Base-by-base conservation (phyloP, 768 basidiomycete genomes). In the Russula sp. region DNA sequence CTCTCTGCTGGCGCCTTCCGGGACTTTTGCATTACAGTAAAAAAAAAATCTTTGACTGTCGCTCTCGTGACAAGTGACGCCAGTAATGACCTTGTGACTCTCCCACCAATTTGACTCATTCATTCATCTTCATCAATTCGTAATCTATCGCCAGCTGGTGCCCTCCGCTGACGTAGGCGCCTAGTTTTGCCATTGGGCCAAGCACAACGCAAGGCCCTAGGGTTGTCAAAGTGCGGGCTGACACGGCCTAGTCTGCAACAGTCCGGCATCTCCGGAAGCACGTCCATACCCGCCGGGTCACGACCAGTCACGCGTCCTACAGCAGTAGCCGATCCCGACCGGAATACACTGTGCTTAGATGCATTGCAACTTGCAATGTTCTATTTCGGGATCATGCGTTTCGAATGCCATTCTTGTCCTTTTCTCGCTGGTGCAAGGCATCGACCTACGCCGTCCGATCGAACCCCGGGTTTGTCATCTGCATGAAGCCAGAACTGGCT, bases 141-240 rank as follows among this genome's bases (percentile, higher is more conserved):
- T n/a, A n/a, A n/a, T n/a, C 25, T 13, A 29, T 16, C 38, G 14
- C 16, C 10, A 42, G 22, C 6, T 41, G 11, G 48, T n/a, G n/a
- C n/a, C n/a, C n/a, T n/a, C 39, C 39, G 22, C 50, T 59, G 58
- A 59, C 58, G 50, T 59, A 11, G 58, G 43, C 18, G 50, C 50
- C 22, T 34, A 52, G 3, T 47, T 57, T 49, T 49, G 56, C 56
- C 47, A 58, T 49, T 58, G 56, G 56, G 13, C 32, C 25, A 29
- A 29, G 25, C 25, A 29, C 25, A 29, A n/a, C n/a, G n/a, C n/a
- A n/a, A n/a, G n/a, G n/a, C n/a, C n/a, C n/a, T n/a, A n/a, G n/a
- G n/a, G n/a, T n/a, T n/a, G n/a, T n/a, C n/a, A n/a, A n/a, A n/a
- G n/a, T n/a, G 25, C 25, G 25, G 25, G 25, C 25, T 29, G 3